Evolutionary conservation across 179 eudicot genomes (phyloP), one percentile per base, ranked within the genome.

Genomic region (Beta corolliflora): DNA sequence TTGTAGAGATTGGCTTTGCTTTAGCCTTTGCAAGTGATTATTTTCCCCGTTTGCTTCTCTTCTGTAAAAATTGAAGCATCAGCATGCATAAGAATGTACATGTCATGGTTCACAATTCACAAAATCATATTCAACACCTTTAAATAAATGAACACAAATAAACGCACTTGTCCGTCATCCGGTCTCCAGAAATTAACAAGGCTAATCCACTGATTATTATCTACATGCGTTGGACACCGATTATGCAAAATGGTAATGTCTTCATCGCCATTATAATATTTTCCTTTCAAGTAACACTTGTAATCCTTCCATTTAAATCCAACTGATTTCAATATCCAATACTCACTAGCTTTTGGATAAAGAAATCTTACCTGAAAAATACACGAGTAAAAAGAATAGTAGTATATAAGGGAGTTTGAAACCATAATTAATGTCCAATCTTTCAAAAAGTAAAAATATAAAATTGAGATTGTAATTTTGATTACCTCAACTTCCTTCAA

Each of bases 401-500:
- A 36, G 41, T 36, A 36, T 36, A 36, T 36, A 36, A 36, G 41
- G 41, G 41, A 36, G 41, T 36, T 36, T 36, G 41, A 36, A 36
- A 36, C 41, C 2, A 53, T 11, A 12, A 7, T 9, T 56, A 56
- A 56, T 7, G 18, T 56, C 0, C 16, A 56, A 56, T 56, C 61
- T 7, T 56, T 56, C 1, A 56, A 5, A 10, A 56, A 56, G 6
- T 15, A 15, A 56, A 15, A 56, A 56, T 15, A 3, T 6, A 15
- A 53, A 23, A 53, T 36, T 5, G 25, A 73, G 19, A 45, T 5
- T 10, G 1, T 19, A 72, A 4, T 3, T 48, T 29, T 76, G 41
- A 36, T 36, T 36, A 76, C 78, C 78, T 76, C n/a, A 11, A 76
- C 79, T 63, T 77, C 79, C 12, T 77, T 63, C 11, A 77, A 13